A percentile compares a stretch with the other conserved stretches of the same genome.
phyloP scores from a whole-genome alignment of 331 rosid genomes.

The Cydonia oblonga region DNA sequence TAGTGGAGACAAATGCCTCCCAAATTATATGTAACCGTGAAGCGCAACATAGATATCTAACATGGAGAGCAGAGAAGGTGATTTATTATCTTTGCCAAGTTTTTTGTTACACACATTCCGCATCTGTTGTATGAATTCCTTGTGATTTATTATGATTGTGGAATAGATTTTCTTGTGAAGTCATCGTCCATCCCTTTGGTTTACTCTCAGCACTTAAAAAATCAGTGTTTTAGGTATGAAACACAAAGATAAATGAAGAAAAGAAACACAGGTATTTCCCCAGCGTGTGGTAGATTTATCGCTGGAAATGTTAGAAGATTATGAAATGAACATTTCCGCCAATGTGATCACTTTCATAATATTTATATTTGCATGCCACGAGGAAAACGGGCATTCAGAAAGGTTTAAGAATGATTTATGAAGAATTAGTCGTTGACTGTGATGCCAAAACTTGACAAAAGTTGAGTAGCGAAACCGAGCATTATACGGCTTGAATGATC shows the following conservation, averaged over 20 bases:
- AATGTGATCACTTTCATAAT: too few species aligned
- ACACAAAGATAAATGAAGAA: not conserved
- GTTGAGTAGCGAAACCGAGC: too few species aligned
- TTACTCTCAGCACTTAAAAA: not conserved
- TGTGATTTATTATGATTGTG: not conserved
- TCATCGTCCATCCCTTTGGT: not conserved
- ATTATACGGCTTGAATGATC: too few species aligned
- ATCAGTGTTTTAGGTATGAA: not conserved
- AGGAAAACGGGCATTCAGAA: too few species aligned
- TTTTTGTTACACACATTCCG: not conserved
- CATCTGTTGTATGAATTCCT: not conserved
- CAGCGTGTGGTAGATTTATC: not conserved
- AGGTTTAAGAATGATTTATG: too few species aligned
- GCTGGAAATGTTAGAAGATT: not conserved
- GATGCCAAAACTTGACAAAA: too few species aligned
- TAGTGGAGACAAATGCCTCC: slow-evolving; percentile 40
- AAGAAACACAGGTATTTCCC: not conserved
- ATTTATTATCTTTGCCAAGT: slow-evolving; percentile 2
- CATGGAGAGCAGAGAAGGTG: slow-evolving; percentile 88
- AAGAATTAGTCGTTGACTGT: too few species aligned
- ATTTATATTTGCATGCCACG: too few species aligned
- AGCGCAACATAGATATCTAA: slow-evolving; percentile 84
- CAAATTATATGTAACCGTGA: slow-evolving; percentile 41
- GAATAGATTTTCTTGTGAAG: not conserved
- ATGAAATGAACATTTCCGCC: too few species aligned